Base-by-base conservation (phyloP, 2,329 filamentous ascomycete species). In the Aspergillus chevalieri region DNA sequence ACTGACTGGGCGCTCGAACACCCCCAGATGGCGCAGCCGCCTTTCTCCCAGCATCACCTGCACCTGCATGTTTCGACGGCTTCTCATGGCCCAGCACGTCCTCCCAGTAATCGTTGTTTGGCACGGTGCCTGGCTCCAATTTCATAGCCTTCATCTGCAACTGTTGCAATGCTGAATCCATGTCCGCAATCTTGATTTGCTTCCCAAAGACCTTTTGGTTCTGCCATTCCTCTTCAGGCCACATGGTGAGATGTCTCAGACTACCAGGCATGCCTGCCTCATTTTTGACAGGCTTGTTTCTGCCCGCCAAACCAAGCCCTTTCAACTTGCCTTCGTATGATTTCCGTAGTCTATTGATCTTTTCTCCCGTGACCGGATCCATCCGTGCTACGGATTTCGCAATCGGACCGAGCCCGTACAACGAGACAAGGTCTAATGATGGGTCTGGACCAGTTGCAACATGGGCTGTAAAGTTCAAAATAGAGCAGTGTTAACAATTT, bases 331-430 rank as follows among this genome's bases (percentile, higher is more conserved):
- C 74, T 59, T 77, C 75, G 53, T 78, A 78, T 3, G 74, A 77
- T 55, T 77, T 78, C 52, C 82, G 73, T 39, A 85, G 71, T 62
- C 80, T 79, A 66, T 84, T 84, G 53, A 77, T 76, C 69, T 85
- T 85, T 61, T 83, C 81, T 52, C 81, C 81, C n/a, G 80, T 83
- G 17, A 74, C 65, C 14, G 80, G 79, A 63, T 85, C 80, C 45
- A 71, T 75, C 47, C 82, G 73, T 51, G 78, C 80, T 54, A 85
- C 81, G 47, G 76, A 80, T 56, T 74, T 73, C 52, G 81, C 78
- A 48, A 84, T 72, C 33, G 71, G 65, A 54, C 77, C 73, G 52
- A 85, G 67, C 48, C 75, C 73, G 67, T 83, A 85, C 49, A 83
- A 71, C 46, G 75, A 74, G 52, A 85, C 74, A 50, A 85, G 69